Evolutionary conservation across 1,284 basidiomycete species (phyloP).

Genomic region (Rhodotorula sp.): DNA sequence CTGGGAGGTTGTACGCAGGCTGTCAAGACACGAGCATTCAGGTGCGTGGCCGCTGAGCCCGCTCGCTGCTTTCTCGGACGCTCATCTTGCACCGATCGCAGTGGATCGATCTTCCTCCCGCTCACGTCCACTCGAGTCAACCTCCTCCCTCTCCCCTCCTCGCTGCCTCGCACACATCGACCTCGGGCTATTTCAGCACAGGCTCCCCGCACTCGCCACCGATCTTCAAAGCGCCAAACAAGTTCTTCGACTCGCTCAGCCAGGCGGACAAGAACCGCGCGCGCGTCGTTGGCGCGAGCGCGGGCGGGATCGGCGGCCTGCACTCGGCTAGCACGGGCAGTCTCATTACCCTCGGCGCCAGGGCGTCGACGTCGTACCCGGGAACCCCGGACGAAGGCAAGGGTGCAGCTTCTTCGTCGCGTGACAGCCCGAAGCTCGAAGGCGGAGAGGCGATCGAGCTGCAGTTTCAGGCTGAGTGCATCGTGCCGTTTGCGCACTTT

Average conservation of each 20-base stretch:
- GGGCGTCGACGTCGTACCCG: neutral
- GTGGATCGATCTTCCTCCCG: slow-evolving; percentile 41
- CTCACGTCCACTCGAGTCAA: neutral
- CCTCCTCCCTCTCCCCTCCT: slow-evolving; percentile 18
- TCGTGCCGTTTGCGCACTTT: slow-evolving; percentile 83
- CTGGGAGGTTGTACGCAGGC: slow-evolving; percentile 41
- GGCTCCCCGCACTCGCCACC: slow-evolving; percentile 32
- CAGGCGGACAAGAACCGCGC: slow-evolving; percentile 32
- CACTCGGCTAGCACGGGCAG: slow-evolving; percentile 2
- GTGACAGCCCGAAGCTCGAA: neutral
- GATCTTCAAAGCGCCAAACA: slow-evolving; percentile 36
- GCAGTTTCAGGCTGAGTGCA: slow-evolving; percentile 66
- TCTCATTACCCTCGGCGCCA: neutral
- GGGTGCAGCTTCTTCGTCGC: neutral
- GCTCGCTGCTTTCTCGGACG: neutral
- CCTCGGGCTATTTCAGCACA: neutral
- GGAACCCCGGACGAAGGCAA: neutral
- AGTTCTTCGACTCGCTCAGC: slow-evolving; percentile 44
- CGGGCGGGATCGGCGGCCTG: neutral
- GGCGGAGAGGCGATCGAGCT: slow-evolving; percentile 43
- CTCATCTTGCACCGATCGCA: neutral
- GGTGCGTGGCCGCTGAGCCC: slow-evolving; percentile 2
- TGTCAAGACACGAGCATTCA: slow-evolving; percentile 43
- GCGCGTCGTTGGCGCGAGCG: neutral
- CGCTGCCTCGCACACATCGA: slow-evolving; percentile 9